Conservation (phyloP, 805 yeast species). For the Lipomyces chichibuensis region DNA sequence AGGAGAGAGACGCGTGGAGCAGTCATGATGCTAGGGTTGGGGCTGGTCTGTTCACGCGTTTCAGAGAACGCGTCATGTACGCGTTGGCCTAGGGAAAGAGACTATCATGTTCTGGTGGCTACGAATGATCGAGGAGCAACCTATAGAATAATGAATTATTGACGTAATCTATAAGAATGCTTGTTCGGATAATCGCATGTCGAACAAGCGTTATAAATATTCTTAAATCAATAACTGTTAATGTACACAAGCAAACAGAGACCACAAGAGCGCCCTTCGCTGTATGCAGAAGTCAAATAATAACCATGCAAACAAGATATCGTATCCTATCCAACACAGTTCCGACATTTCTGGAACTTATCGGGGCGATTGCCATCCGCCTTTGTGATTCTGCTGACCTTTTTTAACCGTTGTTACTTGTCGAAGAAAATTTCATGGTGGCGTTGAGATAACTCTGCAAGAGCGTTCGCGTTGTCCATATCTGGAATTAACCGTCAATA, state of each 20-base stretch:
- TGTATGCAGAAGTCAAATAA: background rate
- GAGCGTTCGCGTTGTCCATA: conserved; percentile 27
- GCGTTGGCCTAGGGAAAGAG: background rate
- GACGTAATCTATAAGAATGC: background rate
- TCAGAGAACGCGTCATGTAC: background rate
- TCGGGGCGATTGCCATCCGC: background rate
- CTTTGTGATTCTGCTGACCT: background rate
- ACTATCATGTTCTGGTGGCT: background rate
- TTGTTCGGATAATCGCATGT: no score
- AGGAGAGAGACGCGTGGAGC: background rate
- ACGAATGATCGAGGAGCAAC: background rate
- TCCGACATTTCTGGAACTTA: background rate
- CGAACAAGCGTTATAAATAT: background rate
- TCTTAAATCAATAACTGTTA: background rate
- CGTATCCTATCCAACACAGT: background rate
- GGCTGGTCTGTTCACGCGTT: background rate
- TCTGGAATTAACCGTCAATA: conserved; percentile 12
- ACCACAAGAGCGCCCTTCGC: background rate
- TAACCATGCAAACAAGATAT: background rate
- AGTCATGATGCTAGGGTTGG: background rate
- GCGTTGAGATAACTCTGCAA: conserved; percentile 25
- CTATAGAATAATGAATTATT: background rate
- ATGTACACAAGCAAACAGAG: background rate
- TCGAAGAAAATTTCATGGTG: conserved; percentile 23
- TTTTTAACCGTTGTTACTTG: background rate